Evolutionary conservation across 1,284 basidiomycete genomes (phyloP).

Genomic region (Microbotryum violaceum): DNA sequence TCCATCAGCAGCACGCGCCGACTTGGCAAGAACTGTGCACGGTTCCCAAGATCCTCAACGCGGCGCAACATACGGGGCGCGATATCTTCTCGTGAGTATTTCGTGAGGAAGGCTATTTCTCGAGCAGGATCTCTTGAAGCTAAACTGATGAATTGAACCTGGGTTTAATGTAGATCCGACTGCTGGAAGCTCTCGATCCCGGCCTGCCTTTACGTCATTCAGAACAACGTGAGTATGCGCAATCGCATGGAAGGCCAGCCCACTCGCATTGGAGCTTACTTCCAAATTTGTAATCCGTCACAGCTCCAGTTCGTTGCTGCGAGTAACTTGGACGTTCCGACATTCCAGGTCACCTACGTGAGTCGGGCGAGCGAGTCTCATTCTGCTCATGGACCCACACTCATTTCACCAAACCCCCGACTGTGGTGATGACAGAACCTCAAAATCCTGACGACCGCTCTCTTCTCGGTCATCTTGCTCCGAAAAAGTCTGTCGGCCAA

Average conservation of each 20-base stretch:
- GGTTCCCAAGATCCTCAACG: not conserved
- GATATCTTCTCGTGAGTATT: slow-evolving; percentile 30
- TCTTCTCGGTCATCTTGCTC: slow-evolving; percentile 84
- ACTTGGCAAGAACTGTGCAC: not conserved
- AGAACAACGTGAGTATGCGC: slow-evolving; percentile 58
- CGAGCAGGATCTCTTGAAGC: not conserved
- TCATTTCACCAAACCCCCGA: not conserved
- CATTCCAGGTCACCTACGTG: slow-evolving; percentile 77
- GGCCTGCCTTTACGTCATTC: slow-evolving; percentile 89
- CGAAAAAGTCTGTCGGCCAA: slow-evolving; percentile 63
- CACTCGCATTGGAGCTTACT: too few species aligned
- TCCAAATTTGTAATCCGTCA: not conserved
- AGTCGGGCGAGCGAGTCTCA: not conserved
- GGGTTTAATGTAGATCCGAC: slow-evolving; percentile 62
- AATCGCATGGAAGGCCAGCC: not conserved
- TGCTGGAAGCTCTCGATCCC: slow-evolving; percentile 97
- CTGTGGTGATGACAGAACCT: slow-evolving; percentile 15
- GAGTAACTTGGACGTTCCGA: slow-evolving; percentile 84
- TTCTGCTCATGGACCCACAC: not conserved
- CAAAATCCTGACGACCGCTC: slow-evolving; percentile 89
- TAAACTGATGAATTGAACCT: not conserved
- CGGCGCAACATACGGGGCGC: slow-evolving; percentile 4
- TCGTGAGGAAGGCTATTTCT: too few species aligned
- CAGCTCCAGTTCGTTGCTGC: slow-evolving; percentile 83
- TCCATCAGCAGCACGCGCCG: not conserved